A percentile compares a stretch with the other conserved stretches of the same genome.
These are phyloP conservation scores for Candida nitratophila DNA, from an alignment of 805 yeast species.

Conservation along the genomic window DNA sequence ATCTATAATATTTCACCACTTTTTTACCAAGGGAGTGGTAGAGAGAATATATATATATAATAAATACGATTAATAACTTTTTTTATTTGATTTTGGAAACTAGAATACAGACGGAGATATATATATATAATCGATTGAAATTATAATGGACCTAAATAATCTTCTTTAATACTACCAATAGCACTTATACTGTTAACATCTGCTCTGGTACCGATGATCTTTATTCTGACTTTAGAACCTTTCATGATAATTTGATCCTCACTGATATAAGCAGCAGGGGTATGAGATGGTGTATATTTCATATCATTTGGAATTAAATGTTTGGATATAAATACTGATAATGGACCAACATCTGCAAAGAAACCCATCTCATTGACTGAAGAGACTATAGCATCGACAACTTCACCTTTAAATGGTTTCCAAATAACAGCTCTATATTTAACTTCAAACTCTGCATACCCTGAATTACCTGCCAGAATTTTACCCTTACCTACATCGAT, in stretches of 20 bases:
- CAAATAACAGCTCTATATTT: conserved; percentile 95
- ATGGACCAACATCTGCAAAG: conserved; percentile 96
- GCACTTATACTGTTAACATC: conserved; percentile 97
- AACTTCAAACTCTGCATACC: conserved; percentile 94
- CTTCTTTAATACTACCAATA: conserved; percentile 96
- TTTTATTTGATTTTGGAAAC: background rate
- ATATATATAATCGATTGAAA: too few relatives aligned
- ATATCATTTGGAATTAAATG: conserved; percentile 93
- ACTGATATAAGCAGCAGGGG: conserved; percentile 96
- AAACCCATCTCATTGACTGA: conserved; percentile 93
- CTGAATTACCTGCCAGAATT: conserved; percentile 76
- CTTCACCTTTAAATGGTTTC: conserved; percentile 98
- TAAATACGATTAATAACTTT: background rate
- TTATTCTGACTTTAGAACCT: conserved; percentile 88
- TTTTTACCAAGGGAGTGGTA: too few relatives aligned
- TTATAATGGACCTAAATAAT: conserved; percentile 80
- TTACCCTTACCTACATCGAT: conserved; percentile 94
- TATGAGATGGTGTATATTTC: conserved; percentile 89
- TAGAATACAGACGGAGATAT: background rate
- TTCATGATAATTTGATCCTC: conserved; percentile 94
- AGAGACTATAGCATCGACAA: conserved; percentile 93
- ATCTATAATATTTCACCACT: too few relatives aligned
- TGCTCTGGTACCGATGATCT: conserved; percentile 94
- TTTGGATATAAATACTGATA: conserved; percentile 89
- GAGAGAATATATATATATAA: too few relatives aligned